phyloP scores from a whole-genome alignment of 352 stramenopile genomes.

The Pythium vanterpoolii region DNA sequence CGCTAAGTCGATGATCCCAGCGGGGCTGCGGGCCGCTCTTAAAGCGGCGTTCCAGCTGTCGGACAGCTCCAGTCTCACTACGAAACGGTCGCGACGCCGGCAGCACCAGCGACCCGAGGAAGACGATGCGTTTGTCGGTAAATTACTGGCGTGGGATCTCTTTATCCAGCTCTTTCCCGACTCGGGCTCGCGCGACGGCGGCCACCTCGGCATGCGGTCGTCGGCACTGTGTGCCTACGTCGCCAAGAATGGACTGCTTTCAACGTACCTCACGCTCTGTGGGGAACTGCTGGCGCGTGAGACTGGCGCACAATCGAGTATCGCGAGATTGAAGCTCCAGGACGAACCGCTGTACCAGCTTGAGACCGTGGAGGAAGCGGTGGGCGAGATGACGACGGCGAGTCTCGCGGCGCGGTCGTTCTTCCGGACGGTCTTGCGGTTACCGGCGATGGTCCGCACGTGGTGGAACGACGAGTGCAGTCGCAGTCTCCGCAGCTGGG shows the following conservation, averaged over 20 bases:
- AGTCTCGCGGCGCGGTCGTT: conserved; percentile 62
- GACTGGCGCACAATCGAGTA: conserved; percentile 24
- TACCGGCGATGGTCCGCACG: conserved; percentile 84
- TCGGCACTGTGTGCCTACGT: conserved; percentile 77
- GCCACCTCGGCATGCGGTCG: conserved; percentile 38
- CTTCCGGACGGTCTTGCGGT: conserved; percentile 74
- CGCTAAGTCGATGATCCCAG: conserved; percentile 60
- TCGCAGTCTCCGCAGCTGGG: conserved; percentile 75
- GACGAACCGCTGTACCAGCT: conserved; percentile 50
- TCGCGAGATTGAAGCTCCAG: conserved; percentile 32
- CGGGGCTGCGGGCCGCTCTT: conserved; percentile 55
- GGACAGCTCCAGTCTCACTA: not conserved
- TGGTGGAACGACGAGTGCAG: conserved; percentile 91
- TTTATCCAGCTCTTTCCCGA: conserved; percentile 80
- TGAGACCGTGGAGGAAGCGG: conserved; percentile 26
- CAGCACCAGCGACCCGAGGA: conserved; percentile 38
- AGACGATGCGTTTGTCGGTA: conserved; percentile 47
- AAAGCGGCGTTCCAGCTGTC: conserved; percentile 38
- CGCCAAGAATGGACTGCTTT: conserved; percentile 49
- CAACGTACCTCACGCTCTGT: conserved; percentile 59
- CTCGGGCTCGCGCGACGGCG: conserved; percentile 23
- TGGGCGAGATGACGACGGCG: conserved; percentile 18
- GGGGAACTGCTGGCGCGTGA: conserved; percentile 67
- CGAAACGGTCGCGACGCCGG: conserved; percentile 37
- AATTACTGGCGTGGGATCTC: conserved; percentile 76